Percentiles rank a stretch among this genome's conserved stretches.
Evolutionary conservation across 805 yeast species (phyloP).

Genomic region (Candida mattraensis): DNA sequence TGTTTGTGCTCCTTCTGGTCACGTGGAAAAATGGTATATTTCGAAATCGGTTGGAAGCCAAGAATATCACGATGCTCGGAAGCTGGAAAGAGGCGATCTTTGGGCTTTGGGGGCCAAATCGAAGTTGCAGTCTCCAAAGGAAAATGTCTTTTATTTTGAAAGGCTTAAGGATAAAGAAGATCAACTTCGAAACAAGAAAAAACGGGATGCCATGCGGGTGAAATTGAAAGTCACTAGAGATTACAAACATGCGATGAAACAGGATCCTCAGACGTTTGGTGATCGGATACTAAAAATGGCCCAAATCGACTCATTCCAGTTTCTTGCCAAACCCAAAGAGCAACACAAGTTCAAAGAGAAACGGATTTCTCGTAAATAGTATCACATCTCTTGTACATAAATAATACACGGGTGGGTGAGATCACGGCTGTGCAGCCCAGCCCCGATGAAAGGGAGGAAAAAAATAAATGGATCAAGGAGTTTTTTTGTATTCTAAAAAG

Average conservation of each 20-base stretch:
- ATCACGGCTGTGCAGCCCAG: slow-evolving; percentile 8
- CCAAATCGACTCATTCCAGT: slow-evolving; percentile 28
- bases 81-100: slow-evolving; percentile 77
- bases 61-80: slow-evolving; percentile 87
- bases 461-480: too few species aligned
- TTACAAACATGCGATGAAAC: slow-evolving; percentile 25
- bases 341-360: slow-evolving; percentile 16
- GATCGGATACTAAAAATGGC: slow-evolving; percentile 24
- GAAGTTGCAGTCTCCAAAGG: slow-evolving; percentile 38
- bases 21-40: slow-evolving; percentile 82
- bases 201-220: slow-evolving; percentile 24
- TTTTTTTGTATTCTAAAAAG: too few species aligned
- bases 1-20: slow-evolving; percentile 77
- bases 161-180: slow-evolving; percentile 38
- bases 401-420: slow-evolving; percentile 3
- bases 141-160: slow-evolving; percentile 30
- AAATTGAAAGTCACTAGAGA: slow-evolving; percentile 26
- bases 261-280: slow-evolving; percentile 24
- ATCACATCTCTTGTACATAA: slow-evolving; percentile 4
- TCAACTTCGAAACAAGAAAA: slow-evolving; percentile 25
- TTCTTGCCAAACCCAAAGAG: slow-evolving; percentile 29
- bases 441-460: not conserved
- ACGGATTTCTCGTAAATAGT: not conserved
- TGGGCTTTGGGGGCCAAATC: slow-evolving; percentile 78
- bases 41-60: slow-evolving; percentile 75